phyloP scores from a whole-genome alignment of 1,139 yeast species.

The Kazachstania sp. region DNA sequence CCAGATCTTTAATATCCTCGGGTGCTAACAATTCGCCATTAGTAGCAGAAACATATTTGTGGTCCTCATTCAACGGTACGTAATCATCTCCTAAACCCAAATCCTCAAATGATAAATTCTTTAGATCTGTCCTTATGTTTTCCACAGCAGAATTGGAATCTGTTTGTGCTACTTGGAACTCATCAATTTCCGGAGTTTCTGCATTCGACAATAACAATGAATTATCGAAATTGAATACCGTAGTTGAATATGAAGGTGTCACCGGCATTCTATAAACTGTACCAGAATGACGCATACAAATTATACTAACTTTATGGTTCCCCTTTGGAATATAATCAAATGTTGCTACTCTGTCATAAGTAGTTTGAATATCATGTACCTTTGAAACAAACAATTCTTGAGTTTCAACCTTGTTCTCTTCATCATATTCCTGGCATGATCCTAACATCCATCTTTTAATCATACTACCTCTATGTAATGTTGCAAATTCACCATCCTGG shows the following conservation, averaged over 20 bases:
- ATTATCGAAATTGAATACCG: slow-evolving; percentile 62
- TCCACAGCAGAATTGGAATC: slow-evolving; percentile 31
- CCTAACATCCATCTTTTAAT: slow-evolving; percentile 81
- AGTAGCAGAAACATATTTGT: slow-evolving; percentile 7
- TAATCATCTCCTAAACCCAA: slow-evolving; percentile 27
- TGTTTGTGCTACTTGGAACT: slow-evolving; percentile 30
- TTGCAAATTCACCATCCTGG: slow-evolving; percentile 66
- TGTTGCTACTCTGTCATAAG: slow-evolving; percentile 71
- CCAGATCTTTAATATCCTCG: slow-evolving; percentile 22
- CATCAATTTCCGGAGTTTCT: slow-evolving; percentile 31
- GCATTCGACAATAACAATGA: slow-evolving; percentile 63
- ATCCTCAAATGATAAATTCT: slow-evolving; percentile 28
- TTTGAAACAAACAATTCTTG: slow-evolving; percentile 66
- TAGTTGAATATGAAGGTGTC: slow-evolving; percentile 54
- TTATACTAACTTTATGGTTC: slow-evolving; percentile 39
- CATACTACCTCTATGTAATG: slow-evolving; percentile 68
- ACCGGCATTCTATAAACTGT: slow-evolving; percentile 76
- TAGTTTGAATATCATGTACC: slow-evolving; percentile 69
- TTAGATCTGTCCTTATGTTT: slow-evolving; percentile 14
- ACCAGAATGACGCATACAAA: slow-evolving; percentile 87
- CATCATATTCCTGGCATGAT: slow-evolving; percentile 19
- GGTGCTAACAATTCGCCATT: slow-evolving; percentile 9
- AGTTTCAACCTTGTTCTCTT: slow-evolving; percentile 10
- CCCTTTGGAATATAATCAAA: slow-evolving; percentile 72
- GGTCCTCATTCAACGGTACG: slow-evolving; percentile 4